Base-by-base conservation (phyloP, 768 basidiomycete genomes). In the Lactarius psammicola region DNA sequence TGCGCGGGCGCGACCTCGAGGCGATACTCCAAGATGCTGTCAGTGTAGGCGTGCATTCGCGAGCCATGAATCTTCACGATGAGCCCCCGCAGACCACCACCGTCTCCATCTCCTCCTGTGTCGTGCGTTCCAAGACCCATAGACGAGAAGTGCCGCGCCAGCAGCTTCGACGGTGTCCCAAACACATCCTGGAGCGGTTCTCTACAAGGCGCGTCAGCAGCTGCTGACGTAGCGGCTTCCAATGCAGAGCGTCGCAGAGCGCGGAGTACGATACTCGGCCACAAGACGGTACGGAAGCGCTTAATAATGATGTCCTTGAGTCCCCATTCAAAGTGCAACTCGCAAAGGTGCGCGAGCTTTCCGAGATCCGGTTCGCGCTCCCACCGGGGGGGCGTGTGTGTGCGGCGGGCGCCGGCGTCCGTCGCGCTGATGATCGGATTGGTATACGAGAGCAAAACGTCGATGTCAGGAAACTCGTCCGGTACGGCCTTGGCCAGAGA, bases 311-410 rank as follows among this genome's bases (percentile, higher is more conserved):
- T 80, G 56, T 92, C 89, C 70, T 82, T 87, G 58, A 92, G 87
- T 0, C 94, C 94, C 94, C 94, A 97, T 73, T 95, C 94, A 68
- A 96, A 96, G 74, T 87, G 90, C 56, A 87, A 81, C 75, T 97
- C 95, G 78, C 94, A 95, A 3, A 87, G 80, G 11, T 78, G 83
- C 0, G 95, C 94, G 18, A 95, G 82, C 61, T 83, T 85, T 18
- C 82, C 83, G 1, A 92, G 77, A 69, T 89, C 85, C 0, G 89
- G 88, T 66, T 93, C 90, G 60, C 76, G 73, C 38, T 72, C 71
- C 84, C 84, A 85, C 64, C 44, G 70, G 66, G 30, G 71, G 61
- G 57, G 60, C 30, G 61, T 0, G 78, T 81, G 31, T 81, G 73
- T 65, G 71, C 74, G 59, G 77, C 59, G 79, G 75, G 15, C 84